Base-by-base conservation (phyloP, 169 alveolate species). In the Plasmodium chabaudi region DNA sequence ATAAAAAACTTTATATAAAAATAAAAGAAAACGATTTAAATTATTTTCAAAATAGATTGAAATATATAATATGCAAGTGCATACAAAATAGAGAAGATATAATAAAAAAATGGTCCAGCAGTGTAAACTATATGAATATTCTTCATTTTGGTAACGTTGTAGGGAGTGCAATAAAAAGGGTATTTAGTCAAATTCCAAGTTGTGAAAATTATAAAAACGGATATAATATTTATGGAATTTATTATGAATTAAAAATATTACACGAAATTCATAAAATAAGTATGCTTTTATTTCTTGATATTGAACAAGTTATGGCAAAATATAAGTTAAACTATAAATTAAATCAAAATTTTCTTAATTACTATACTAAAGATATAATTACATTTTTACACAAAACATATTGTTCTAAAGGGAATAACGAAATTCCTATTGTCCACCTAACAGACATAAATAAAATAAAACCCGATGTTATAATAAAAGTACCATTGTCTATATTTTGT, bases 131-230 rank as follows among this genome's bases (percentile, higher is more conserved):
- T 44, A 5, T 17, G 39, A 47, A 44, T 34, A 69, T 69, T 0
- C 15, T 69, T 12, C 7, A 25, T 56, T 69, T 71, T 27, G 84
- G 84, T 23, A 53, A n/a, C 23, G 27, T 67, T 47, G 42, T 73
- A 9, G 88, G 88, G 12, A 44, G 60, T 59, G 64, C 44, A 12
- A 73, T 73, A 73, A 73, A 60, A 60, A 59, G 46, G 12, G 73
- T 39, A 1, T 59, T 6, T 7, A 21, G 17, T 17, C 1, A 73
- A 9, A 17, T 27, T 9, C 21, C 55, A 15, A 44, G 19, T 49
- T 64, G 46, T 23, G 34, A 15, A 34, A 73, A n/a, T 1, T n/a
- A 60, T 7, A 53, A 73, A 9, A 44, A 39, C 7, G 51, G 42
- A 5, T 73, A 60, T 44, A 19, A 42, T n/a, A 60, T 15, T 17